Evolutionary conservation across 2,329 filamentous ascomycete species (phyloP).

Genomic region (Microdochium trichocladiopsis): DNA sequence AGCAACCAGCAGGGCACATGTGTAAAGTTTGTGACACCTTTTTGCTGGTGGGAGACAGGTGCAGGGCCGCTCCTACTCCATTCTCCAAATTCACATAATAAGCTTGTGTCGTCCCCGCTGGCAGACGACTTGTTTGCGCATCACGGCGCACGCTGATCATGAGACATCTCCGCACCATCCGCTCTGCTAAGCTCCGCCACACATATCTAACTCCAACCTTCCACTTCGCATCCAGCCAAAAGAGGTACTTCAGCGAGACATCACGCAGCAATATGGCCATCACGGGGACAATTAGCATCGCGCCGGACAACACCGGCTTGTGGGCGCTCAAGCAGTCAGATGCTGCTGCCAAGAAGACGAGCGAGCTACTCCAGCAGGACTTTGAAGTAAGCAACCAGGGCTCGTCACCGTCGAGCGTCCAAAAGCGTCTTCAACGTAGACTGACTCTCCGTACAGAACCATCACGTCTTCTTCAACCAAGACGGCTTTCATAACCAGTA

Average conservation of each 20-base stretch:
- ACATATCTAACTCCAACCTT: background rate
- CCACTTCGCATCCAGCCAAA: background rate
- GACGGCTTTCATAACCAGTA: slow-evolving; percentile 77
- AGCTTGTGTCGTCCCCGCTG: too few relatives aligned
- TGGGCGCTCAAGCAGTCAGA: slow-evolving; percentile 38
- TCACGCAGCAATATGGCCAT: slow-evolving; percentile 34
- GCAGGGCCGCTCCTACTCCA: too few relatives aligned
- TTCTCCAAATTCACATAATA: too few relatives aligned
- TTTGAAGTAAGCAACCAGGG: slow-evolving; percentile 42
- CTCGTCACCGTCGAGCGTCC: too few relatives aligned
- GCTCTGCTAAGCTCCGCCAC: too few relatives aligned
- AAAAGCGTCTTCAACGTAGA: background rate
- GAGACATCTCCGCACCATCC: too few relatives aligned
- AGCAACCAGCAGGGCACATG: too few relatives aligned
- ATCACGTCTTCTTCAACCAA: slow-evolving; percentile 77
- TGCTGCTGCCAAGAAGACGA: slow-evolving; percentile 55
- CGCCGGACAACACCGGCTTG: slow-evolving; percentile 41
- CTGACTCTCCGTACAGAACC: slow-evolving; percentile 24
- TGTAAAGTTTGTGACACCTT: too few relatives aligned
- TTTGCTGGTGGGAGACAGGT: too few relatives aligned
- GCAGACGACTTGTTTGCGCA: too few relatives aligned
- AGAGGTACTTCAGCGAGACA: background rate
- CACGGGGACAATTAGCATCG: slow-evolving; percentile 38
- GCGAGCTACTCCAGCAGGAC: slow-evolving; percentile 69
- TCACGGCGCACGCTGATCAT: too few relatives aligned